Evolutionary conservation across 176 grass and related monocot genomes (phyloP).

Genomic region (Luzula sylvatica): DNA sequence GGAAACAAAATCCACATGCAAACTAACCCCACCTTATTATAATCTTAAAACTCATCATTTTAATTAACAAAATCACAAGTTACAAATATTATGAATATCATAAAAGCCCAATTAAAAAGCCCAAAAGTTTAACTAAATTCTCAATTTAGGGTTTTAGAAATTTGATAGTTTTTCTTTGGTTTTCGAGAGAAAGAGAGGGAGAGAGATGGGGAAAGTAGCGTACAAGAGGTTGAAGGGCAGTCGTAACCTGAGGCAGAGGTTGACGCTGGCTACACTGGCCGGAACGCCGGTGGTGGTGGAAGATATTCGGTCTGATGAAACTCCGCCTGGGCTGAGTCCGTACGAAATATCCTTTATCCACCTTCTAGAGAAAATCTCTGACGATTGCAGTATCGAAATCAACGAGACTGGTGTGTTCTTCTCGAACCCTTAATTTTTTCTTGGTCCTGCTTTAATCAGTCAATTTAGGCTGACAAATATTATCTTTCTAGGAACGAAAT

Average conservation of each 20-base stretch:
- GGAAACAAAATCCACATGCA: conserved; percentile 12
- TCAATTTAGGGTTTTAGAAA: too few species aligned
- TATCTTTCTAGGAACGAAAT: conserved; percentile 47
- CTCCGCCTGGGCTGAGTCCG: conserved; percentile 50
- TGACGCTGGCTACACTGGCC: conserved; percentile 66
- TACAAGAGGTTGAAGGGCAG: conserved; percentile 43
- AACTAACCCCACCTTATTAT: too few species aligned
- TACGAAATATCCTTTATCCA: conserved; percentile 74
- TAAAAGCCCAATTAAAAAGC: background rate
- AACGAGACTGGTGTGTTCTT: conserved; percentile 47
- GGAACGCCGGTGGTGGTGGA: conserved; percentile 47
- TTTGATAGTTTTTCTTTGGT: too few species aligned
- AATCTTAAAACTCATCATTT: too few species aligned
- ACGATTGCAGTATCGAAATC: conserved; percentile 57
- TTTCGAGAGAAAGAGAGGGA: background rate
- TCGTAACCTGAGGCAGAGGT: conserved; percentile 57
- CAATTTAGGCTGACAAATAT: background rate
- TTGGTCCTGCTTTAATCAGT: background rate
- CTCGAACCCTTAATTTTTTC: background rate
- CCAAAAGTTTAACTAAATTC: background rate
- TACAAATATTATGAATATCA: too few species aligned
- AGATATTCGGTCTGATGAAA: conserved; percentile 57
- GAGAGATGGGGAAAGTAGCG: conserved; percentile 21
- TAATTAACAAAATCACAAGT: too few species aligned
- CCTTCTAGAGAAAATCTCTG: conserved; percentile 72